These are phyloP conservation scores for Trichoderma atrobrunneum DNA, from an alignment of 2,329 filamentous ascomycete species.

Conservation along the genomic window DNA sequence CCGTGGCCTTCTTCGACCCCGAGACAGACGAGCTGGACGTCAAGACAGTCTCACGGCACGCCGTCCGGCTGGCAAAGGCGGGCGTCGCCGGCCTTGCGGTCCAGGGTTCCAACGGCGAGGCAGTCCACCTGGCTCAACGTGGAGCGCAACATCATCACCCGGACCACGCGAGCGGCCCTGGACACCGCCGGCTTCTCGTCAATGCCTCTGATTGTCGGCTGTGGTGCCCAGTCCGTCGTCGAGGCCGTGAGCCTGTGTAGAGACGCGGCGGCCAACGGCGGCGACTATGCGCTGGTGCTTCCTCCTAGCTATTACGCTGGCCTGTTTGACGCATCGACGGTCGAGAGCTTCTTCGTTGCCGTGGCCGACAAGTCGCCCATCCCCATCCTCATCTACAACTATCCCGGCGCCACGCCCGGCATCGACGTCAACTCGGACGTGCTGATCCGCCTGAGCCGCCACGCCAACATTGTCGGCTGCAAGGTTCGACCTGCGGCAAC, in stretches of 20 bases:
- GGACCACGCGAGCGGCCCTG: constrained; percentile 66
- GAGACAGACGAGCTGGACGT: constrained; percentile 66
- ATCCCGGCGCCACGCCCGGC: constrained; percentile 61
- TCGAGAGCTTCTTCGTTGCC: constrained; percentile 63
- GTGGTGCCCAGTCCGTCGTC: constrained; percentile 68
- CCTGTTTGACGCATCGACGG: constrained; percentile 58
- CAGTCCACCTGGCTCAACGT: constrained; percentile 71
- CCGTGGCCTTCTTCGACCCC: constrained; percentile 68
- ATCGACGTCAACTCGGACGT: constrained; percentile 63
- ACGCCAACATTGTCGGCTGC: constrained; percentile 65
- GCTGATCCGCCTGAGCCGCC: constrained; percentile 57
- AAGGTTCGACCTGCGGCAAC: constrained; percentile 70
- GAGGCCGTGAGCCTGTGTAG: constrained; percentile 68
- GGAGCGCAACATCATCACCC: constrained; percentile 67
- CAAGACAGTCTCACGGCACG: constrained; percentile 56
- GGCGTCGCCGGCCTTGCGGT: constrained; percentile 73
- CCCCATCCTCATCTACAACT: constrained; percentile 69
- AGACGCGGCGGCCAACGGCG: constrained; percentile 67
- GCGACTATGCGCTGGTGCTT: constrained; percentile 72
- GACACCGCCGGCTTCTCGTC: constrained; percentile 60
- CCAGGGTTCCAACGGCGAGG: constrained; percentile 80
- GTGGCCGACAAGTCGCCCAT: constrained; percentile 63
- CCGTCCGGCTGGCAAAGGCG: constrained; percentile 68
- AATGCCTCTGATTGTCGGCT: constrained; percentile 74
- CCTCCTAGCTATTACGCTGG: constrained; percentile 74